These are phyloP conservation scores for Leccinum angustisporum DNA, from an alignment of 1,284 basidiomycete species.

Conservation along the genomic window DNA sequence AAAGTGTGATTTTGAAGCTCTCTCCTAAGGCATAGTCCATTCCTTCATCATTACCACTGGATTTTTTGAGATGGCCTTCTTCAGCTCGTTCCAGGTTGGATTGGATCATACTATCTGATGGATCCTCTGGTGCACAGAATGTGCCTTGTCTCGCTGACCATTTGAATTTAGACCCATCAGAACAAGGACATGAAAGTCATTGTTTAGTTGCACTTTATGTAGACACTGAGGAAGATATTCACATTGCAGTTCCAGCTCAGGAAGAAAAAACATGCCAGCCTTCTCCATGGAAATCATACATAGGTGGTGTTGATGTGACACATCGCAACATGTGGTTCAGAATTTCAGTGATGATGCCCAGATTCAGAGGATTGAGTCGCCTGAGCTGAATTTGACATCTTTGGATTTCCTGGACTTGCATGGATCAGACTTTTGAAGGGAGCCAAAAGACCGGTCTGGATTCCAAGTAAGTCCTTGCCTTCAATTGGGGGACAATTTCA, in stretches of 20 bases:
- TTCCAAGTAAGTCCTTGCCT: conserved; percentile 1
- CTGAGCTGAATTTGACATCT: conserved; percentile 3
- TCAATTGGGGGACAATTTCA: too few relatives aligned
- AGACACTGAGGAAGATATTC: background rate
- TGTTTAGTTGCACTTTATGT: background rate
- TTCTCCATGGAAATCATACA: conserved; percentile 6
- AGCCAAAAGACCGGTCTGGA: conserved; percentile 11
- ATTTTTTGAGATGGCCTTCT: too few relatives aligned
- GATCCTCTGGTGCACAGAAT: background rate
- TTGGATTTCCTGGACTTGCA: conserved; percentile 1
- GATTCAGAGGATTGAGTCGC: conserved; percentile 3
- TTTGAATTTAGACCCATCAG: conserved; percentile 10
- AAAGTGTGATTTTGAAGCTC: too few relatives aligned
- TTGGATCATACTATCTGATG: conserved; percentile 3
- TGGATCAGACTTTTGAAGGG: conserved; percentile 5
- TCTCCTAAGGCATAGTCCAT: too few relatives aligned
- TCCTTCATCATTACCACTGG: too few relatives aligned
- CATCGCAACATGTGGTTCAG: conserved; percentile 13
- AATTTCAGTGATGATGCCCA: conserved; percentile 12
- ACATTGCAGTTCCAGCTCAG: conserved; percentile 3
- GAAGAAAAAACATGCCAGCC: conserved; percentile 15
- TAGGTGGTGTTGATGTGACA: background rate
- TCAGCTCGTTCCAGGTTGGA: too few relatives aligned
- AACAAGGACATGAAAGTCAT: background rate
- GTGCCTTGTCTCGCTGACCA: background rate